Conservation (phyloP, 306 rosid genomes). For the Begonia peltatifolia region DNA sequence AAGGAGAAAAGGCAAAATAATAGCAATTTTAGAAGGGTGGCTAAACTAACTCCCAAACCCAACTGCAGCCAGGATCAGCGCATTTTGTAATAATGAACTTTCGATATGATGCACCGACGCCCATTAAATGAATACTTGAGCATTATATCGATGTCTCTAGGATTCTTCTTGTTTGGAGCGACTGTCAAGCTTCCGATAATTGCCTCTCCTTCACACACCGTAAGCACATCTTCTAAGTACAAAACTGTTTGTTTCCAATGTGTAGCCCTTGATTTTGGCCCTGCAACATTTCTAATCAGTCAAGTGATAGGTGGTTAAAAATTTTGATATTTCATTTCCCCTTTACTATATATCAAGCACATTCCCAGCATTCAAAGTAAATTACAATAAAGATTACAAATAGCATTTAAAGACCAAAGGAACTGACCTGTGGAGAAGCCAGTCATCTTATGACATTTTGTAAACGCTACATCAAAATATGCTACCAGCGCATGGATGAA, state of each 20-base stretch:
- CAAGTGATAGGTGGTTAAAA: neutral
- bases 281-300: slow-evolving; percentile 19
- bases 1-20: neutral
- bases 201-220: slow-evolving; percentile 80
- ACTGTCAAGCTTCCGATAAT: slow-evolving; percentile 66
- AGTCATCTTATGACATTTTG: slow-evolving; percentile 80
- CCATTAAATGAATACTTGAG: slow-evolving; percentile 76
- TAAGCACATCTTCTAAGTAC: slow-evolving; percentile 81
- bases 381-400: neutral
- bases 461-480: slow-evolving; percentile 85
- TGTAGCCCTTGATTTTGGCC: slow-evolving; percentile 74
- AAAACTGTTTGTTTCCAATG: slow-evolving; percentile 99
- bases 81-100: slow-evolving; percentile 73
- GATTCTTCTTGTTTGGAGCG: slow-evolving; percentile 70
- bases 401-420: slow-evolving; percentile 6
- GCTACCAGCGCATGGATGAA: slow-evolving; percentile 93
- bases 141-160: slow-evolving; percentile 78
- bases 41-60: neutral
- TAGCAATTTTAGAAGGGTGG: neutral
- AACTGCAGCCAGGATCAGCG: slow-evolving; percentile 23
- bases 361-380: too few relatives aligned
- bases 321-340: too few relatives aligned
- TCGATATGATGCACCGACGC: slow-evolving; percentile 38
- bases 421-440: slow-evolving; percentile 90
- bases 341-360: too few relatives aligned